Evolutionary conservation across 352 stramenopile species (phyloP).

Genomic region (Globisporangium carolinianum): DNA sequence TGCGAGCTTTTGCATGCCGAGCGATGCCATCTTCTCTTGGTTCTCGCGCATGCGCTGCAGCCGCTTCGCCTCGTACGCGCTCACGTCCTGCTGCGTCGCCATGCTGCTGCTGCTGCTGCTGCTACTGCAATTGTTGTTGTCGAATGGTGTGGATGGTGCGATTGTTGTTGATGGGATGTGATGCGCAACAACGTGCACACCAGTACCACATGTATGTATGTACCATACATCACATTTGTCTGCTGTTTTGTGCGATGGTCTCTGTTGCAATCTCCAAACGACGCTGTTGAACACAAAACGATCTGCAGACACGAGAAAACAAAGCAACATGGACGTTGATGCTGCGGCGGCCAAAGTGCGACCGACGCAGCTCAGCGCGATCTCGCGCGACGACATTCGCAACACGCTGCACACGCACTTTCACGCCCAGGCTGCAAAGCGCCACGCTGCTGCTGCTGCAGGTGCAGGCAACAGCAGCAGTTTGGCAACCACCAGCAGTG

Average conservation of each 20-base stretch:
- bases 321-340: slow-evolving; percentile 10
- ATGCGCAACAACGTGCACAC: no score
- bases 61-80: slow-evolving; percentile 58
- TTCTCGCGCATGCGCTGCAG: slow-evolving; percentile 46
- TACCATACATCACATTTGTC: no score
- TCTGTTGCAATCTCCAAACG: slow-evolving; percentile 4
- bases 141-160: no score
- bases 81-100: slow-evolving; percentile 4
- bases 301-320: background rate
- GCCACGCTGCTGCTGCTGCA: slow-evolving; percentile 9
- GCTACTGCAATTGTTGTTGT: no score
- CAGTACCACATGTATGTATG: no score
- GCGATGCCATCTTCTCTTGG: slow-evolving; percentile 27
- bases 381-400: slow-evolving; percentile 55
- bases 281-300: background rate
- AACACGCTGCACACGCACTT: slow-evolving; percentile 66
- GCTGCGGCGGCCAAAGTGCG: slow-evolving; percentile 8
- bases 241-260: no score
- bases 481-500: background rate
- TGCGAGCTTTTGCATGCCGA: slow-evolving; percentile 21
- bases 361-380: slow-evolving; percentile 17
- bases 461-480: background rate
- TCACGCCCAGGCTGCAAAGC: slow-evolving; percentile 25
- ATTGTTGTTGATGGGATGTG: no score
- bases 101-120: background rate